Evolutionary conservation across 75 land plant genomes (phyloP), one percentile per base, ranked within the genome.

Genomic region (Adiantum capillusveneris): DNA sequence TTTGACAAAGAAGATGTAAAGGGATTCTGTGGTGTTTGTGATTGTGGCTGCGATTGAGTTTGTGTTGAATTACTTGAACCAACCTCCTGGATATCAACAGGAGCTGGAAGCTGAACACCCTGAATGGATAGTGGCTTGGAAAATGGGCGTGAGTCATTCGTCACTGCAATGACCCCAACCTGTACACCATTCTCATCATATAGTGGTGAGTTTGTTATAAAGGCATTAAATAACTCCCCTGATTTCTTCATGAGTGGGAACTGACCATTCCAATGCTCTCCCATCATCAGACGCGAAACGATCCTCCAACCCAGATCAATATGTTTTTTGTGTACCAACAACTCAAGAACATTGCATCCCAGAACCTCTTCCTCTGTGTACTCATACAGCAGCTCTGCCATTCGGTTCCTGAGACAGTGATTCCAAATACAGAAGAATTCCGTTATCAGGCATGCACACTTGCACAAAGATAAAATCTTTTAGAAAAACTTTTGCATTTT

Each of bases 241-340:
- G 51, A 67, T 59, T 84, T 95, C 39, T 82, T 84, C 65, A 61
- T 75, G 0, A 82, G 83, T 1, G 84, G 85, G 56, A 81, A 80
- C 59, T 86, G 81, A 1, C 99, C 99, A 1, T 81, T 77, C 99
- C 99, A 95, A 20, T 72, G 71, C 73, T 86, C 86, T 7, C 99
- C 99, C 52, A 55, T 59, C 6, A 82, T 63, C 14, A 78, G 67
- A 18, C 69, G 31, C 9, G 56, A 22, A 0, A 86, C 44, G 5
- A 86, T 75, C 64, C 70, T 69, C 16, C 43, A 41, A 16, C 75
- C 81, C 1, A 69, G 17, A 0, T 51, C 53, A 59, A 28, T 46
- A 53, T 81, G 64, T 29, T 49, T 53, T 17, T 61, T 49, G 53
- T 84, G 85, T n/a, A 64, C 52, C n/a, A 95, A 59, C 7, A 95